phyloP scores from a whole-genome alignment of 345 rosid genomes.

The Eucalyptus virginea region DNA sequence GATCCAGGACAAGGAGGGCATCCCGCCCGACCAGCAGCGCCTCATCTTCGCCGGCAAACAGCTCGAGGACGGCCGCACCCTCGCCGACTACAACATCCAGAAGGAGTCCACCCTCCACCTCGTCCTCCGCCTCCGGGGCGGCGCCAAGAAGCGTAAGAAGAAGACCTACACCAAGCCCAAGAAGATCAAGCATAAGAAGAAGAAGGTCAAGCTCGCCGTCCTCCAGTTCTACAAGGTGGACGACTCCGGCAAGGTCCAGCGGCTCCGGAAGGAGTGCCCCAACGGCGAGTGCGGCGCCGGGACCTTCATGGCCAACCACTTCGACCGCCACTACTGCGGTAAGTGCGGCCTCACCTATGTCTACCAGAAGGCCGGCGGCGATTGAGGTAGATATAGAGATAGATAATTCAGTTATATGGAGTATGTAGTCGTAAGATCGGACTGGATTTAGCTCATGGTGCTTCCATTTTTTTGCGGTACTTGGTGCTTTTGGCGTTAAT shows the following conservation, averaged over 20 bases:
- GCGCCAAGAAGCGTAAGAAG: constrained; percentile 39
- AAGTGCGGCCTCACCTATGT: constrained; percentile 66
- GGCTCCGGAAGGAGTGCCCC: constrained; percentile 62
- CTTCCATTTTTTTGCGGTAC: not conserved
- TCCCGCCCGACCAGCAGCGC: constrained; percentile 66
- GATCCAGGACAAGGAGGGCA: constrained; percentile 65
- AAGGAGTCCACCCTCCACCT: constrained; percentile 9
- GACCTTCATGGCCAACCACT: constrained; percentile 63
- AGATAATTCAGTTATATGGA: not conserved
- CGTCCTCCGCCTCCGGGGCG: constrained; percentile 4
- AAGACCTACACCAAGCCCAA: constrained; percentile 69
- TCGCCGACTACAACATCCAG: constrained; percentile 9
- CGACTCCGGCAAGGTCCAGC: constrained; percentile 49
- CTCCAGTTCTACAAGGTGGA: constrained; percentile 62
- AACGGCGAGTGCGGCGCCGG: constrained; percentile 53
- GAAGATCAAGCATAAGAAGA: constrained; percentile 64
- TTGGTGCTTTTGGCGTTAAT: not conserved
- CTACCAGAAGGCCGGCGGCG: constrained; percentile 56
- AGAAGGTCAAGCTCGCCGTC: constrained; percentile 61
- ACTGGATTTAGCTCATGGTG: not conserved
- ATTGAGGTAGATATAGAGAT: not conserved
- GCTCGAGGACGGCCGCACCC: constrained; percentile 37
- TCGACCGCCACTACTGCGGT: constrained; percentile 64
- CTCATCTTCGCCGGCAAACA: constrained; percentile 65
- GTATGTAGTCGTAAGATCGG: not conserved